phyloP scores from a whole-genome alignment of 164 flowering plant species.

The Stephania japonica region DNA sequence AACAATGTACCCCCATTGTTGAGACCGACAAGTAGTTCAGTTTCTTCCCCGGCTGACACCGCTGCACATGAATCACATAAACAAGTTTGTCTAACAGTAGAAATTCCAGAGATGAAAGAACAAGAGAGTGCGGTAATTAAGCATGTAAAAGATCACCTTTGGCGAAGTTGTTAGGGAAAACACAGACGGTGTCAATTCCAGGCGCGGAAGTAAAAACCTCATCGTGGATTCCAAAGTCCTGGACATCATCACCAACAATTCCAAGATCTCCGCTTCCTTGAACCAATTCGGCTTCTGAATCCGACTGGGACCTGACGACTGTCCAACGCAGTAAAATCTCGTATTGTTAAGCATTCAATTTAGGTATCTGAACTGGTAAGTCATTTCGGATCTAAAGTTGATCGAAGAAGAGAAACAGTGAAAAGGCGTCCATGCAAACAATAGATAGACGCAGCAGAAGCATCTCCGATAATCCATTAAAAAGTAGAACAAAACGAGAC shows the following conservation, averaged over 20 bases:
- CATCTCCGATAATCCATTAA: neutral
- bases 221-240: constrained; percentile 43
- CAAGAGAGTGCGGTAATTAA: neutral
- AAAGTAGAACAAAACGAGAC: neutral
- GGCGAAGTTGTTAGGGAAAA: constrained; percentile 76
- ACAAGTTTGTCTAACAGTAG: neutral
- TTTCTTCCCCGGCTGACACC: constrained; percentile 77
- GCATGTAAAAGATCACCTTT: constrained; percentile 34
- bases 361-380: neutral
- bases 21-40: constrained; percentile 79
- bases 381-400: no score
- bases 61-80: constrained; percentile 35
- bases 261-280: constrained; percentile 65
- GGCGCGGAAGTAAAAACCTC: constrained; percentile 60
- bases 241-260: constrained; percentile 64
- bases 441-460: neutral
- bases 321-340: no score
- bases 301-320: constrained; percentile 77
- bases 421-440: neutral
- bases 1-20: constrained; percentile 66
- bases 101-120: neutral
- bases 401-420: neutral
- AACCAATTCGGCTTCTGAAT: constrained; percentile 42
- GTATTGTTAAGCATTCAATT: constrained; percentile 1
- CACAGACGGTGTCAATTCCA: constrained; percentile 72